Conservation (phyloP, 345 rosid species). For the Gossypium mustelinum region DNA sequence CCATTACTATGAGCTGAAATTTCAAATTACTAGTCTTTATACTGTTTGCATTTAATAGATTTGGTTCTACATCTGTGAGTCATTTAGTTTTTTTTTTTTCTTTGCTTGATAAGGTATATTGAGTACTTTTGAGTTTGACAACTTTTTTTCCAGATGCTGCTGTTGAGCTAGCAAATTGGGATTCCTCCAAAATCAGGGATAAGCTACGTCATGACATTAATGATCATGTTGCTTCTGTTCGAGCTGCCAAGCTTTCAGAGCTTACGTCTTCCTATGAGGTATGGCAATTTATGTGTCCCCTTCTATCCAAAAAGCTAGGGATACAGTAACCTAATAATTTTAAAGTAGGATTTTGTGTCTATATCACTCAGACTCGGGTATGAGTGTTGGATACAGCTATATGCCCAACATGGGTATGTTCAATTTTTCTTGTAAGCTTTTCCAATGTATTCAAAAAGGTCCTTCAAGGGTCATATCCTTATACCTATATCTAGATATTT, state of each 20-base stretch:
- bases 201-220: constrained; percentile 84
- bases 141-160: constrained; percentile 54
- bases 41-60: background rate
- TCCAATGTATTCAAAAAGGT: too few species aligned
- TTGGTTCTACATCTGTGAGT: background rate
- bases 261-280: constrained; percentile 77
- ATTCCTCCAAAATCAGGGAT: constrained; percentile 66
- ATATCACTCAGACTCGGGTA: background rate
- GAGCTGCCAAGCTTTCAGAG: constrained; percentile 76
- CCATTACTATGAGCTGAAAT: background rate
- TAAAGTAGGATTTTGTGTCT: background rate
- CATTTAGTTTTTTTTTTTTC: background rate
- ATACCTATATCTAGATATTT: too few species aligned
- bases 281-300: constrained; percentile 13
- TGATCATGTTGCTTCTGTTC: constrained; percentile 75
- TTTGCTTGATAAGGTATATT: constrained; percentile 1
- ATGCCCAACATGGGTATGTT: too few species aligned
- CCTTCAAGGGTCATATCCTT: too few species aligned
- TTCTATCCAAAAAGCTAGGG: background rate
- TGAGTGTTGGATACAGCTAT: too few species aligned
- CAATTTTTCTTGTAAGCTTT: too few species aligned
- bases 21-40: background rate
- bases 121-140: constrained; percentile 1
- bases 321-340: background rate
- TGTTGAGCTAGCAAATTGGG: constrained; percentile 91